These are phyloP conservation scores for Aspergillus cavernicola DNA, from an alignment of 495 filamentous ascomycete genomes.

Conservation along the genomic window DNA sequence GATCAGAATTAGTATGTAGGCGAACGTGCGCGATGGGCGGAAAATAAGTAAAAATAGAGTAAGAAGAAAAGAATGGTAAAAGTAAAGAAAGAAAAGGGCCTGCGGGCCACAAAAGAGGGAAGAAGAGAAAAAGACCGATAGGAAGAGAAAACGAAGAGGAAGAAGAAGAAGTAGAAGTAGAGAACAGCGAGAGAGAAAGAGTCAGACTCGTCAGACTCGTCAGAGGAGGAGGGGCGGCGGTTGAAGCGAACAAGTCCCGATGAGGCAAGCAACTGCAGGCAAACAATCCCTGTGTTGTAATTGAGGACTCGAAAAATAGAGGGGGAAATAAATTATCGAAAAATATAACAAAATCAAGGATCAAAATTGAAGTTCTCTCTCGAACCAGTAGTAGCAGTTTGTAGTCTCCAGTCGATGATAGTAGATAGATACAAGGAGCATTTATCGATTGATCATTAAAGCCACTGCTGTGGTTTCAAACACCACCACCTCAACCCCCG, in stretches of 20 bases:
- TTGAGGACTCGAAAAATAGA: background rate
- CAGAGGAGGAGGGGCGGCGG: slow-evolving; percentile 31
- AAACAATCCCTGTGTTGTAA: background rate
- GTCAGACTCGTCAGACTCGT: too few species aligned
- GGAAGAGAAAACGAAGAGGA: slow-evolving; percentile 13
- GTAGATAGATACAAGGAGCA: background rate
- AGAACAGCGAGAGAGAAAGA: slow-evolving; percentile 17
- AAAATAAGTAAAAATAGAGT: slow-evolving; percentile 18
- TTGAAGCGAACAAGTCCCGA: slow-evolving; percentile 28
- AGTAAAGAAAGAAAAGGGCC: slow-evolving; percentile 53
- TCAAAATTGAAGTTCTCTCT: background rate
- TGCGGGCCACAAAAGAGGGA: slow-evolving; percentile 47
- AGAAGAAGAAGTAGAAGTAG: slow-evolving; percentile 19
- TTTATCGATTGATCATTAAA: background rate
- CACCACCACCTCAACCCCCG: background rate
- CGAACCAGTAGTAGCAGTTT: background rate
- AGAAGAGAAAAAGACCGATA: slow-evolving; percentile 23
- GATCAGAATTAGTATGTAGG: slow-evolving; percentile 45
- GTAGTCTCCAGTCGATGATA: too few species aligned
- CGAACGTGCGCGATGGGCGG: slow-evolving; percentile 35
- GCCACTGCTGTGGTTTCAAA: background rate
- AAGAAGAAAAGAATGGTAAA: slow-evolving; percentile 30
- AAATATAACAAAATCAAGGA: background rate
- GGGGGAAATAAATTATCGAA: background rate
- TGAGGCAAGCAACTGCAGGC: slow-evolving; percentile 24